These are phyloP conservation scores for Aspergillus sclerotioniger DNA, from an alignment of 495 filamentous ascomycete genomes.

Conservation along the genomic window DNA sequence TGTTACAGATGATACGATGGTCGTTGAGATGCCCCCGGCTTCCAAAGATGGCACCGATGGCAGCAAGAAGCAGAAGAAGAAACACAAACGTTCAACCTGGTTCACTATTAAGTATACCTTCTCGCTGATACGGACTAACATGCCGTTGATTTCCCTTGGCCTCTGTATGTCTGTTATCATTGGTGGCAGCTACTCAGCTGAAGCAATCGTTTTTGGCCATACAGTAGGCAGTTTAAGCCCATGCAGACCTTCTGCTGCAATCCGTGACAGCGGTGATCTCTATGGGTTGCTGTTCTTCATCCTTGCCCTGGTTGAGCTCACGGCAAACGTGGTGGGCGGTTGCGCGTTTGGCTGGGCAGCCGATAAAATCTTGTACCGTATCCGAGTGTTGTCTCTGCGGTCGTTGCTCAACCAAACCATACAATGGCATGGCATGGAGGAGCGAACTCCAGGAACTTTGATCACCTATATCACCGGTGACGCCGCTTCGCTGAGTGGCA, in stretches of 20 bases:
- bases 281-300: constrained; percentile 56
- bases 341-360: constrained; percentile 51
- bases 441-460: constrained; percentile 43
- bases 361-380: constrained; percentile 48
- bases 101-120: constrained; percentile 23
- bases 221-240: constrained; percentile 42
- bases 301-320: constrained; percentile 50
- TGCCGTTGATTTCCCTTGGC: constrained; percentile 33
- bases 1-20: constrained; percentile 37
- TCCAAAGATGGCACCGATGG: constrained; percentile 18
- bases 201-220: constrained; percentile 52
- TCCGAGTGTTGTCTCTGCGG: constrained; percentile 48
- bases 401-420: constrained; percentile 50
- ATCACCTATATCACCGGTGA: constrained; percentile 50
- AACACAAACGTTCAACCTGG: constrained; percentile 23
- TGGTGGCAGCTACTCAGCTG: constrained; percentile 45
- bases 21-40: constrained; percentile 9
- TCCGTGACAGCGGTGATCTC: constrained; percentile 41
- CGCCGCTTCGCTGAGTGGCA: constrained; percentile 43
- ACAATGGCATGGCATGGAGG: constrained; percentile 48
- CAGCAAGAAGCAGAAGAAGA: constrained; percentile 16
- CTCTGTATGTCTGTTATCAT: constrained; percentile 34
- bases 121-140: constrained; percentile 30
- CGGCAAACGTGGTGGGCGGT: constrained; percentile 46
- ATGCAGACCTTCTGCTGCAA: constrained; percentile 33